phyloP scores from a whole-genome alignment of 805 yeast species.

The Saccharomycopsis fibuligera region DNA sequence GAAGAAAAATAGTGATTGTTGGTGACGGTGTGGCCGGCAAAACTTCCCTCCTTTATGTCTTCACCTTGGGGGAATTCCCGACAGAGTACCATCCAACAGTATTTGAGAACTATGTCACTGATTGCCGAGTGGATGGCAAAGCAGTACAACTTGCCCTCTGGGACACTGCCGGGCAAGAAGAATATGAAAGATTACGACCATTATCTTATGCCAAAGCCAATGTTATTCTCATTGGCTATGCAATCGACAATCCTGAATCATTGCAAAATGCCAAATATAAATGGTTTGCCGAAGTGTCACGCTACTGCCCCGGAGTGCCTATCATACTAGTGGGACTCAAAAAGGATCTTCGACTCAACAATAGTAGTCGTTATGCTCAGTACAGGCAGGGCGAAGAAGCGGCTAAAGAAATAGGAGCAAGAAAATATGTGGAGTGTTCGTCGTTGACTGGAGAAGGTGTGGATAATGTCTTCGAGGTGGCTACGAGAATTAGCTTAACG shows the following conservation, averaged over 20 bases:
- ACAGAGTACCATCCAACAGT: conserved; percentile 92
- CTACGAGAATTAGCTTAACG: conserved; percentile 47
- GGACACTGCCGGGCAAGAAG: conserved; percentile 98
- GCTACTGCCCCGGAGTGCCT: conserved; percentile 78
- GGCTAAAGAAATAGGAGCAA: conserved; percentile 77
- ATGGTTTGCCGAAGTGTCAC: conserved; percentile 81
- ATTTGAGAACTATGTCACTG: conserved; percentile 90
- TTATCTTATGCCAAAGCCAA: conserved; percentile 83
- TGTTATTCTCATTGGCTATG: conserved; percentile 78
- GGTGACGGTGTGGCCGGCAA: conserved; percentile 97
- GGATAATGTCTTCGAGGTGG: conserved; percentile 87
- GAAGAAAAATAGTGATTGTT: conserved; percentile 78
- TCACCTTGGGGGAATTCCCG: conserved; percentile 89
- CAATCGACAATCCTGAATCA: conserved; percentile 80
- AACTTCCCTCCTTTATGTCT: conserved; percentile 83
- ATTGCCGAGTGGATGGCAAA: conserved; percentile 89
- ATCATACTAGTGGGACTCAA: conserved; percentile 76
- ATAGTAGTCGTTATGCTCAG: conserved; percentile 42
- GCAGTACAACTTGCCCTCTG: conserved; percentile 82
- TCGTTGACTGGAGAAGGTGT: conserved; percentile 93
- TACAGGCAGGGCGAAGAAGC: conserved; percentile 56
- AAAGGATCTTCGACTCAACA: conserved; percentile 60
- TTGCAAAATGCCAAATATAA: conserved; percentile 74
- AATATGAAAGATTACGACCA: conserved; percentile 84
- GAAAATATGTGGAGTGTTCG: conserved; percentile 78